Evolutionary conservation across 2,329 filamentous ascomycete genomes (phyloP).

Genomic region (Colletotrichum godetiae): DNA sequence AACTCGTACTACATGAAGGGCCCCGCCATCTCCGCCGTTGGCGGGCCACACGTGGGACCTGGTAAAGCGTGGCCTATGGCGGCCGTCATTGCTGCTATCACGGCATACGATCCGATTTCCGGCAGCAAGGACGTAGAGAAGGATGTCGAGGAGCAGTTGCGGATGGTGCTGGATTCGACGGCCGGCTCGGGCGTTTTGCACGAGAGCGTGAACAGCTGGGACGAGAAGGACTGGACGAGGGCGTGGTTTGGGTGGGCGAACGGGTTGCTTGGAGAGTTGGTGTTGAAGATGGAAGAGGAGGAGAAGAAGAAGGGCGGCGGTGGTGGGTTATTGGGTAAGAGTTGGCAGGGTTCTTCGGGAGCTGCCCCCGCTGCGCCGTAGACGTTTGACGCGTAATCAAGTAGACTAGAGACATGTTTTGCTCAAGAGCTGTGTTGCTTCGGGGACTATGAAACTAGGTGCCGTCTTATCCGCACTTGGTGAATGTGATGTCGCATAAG

Average conservation of each 20-base stretch:
- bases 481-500: background rate
- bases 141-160: slow-evolving; percentile 48
- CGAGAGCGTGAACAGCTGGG: slow-evolving; percentile 58
- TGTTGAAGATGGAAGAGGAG: slow-evolving; percentile 43
- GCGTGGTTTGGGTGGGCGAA: slow-evolving; percentile 60
- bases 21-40: slow-evolving; percentile 76
- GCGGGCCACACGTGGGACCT: slow-evolving; percentile 74
- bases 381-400: background rate
- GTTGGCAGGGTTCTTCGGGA: slow-evolving; percentile 17
- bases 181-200: slow-evolving; percentile 58
- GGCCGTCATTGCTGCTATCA: slow-evolving; percentile 63
- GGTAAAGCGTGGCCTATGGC: slow-evolving; percentile 69
- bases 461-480: background rate
- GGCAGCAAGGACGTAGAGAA: slow-evolving; percentile 44
- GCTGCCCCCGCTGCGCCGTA: background rate
- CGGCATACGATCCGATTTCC: slow-evolving; percentile 47
- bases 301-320: slow-evolving; percentile 22
- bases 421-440: background rate
- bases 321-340: background rate
- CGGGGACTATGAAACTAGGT: background rate
- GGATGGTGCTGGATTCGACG: slow-evolving; percentile 54
- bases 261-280: slow-evolving; percentile 54
- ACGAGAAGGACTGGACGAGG: slow-evolving; percentile 52
- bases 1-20: slow-evolving; percentile 85
- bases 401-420: background rate